Base-by-base conservation (phyloP, 805 yeast species). In the Candida adriatica region DNA sequence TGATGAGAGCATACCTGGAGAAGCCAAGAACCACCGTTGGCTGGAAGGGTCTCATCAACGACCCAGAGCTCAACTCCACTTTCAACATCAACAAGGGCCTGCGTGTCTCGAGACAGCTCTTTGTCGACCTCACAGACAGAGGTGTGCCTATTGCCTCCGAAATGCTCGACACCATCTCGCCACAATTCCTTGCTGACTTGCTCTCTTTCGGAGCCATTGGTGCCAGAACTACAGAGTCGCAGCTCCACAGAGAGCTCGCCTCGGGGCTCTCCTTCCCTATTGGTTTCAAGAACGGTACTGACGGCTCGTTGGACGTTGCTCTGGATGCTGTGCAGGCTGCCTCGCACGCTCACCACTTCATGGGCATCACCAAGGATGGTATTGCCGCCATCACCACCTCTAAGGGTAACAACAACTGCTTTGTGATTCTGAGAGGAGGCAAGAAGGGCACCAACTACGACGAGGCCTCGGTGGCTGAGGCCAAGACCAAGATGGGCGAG, bases 1-100 rank as follows among this genome's bases (percentile, higher is more conserved):
- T 90, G 43, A 90, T 90, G 98, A 81, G 98, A 67, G 97, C 97
- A 6, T 90, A 90, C 71, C 70, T 90, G 47, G 98, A 90, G 65
- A 90, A 90, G 64, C 98, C 98, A 52, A 81, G 98, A 69, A 90
- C 98, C 42, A 90, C 97, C 16, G 97, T 90, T 34, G 98, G 98
- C 44, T 90, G 98, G 98, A 90, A 90, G 64, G 98, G 98, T 51
- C 69, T 90, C 51, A 87, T 90, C 57, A 90, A 90, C 60, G 98
- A 90, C 62, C 98, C 98, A 28, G 95, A 90, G 53, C 75, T 90
- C 39, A 85, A 90, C 61, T 82, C 83, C 53, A 69, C 96, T 29
- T 92, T 81, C 75, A 81, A 90, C 58, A 92, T 90, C 59, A 90
- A 90, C 73, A 85, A 86, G 64, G 98, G 98, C 52, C 70, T 90